Conservation (phyloP, 768 basidiomycete genomes). For the Sutorius australiensis region DNA sequence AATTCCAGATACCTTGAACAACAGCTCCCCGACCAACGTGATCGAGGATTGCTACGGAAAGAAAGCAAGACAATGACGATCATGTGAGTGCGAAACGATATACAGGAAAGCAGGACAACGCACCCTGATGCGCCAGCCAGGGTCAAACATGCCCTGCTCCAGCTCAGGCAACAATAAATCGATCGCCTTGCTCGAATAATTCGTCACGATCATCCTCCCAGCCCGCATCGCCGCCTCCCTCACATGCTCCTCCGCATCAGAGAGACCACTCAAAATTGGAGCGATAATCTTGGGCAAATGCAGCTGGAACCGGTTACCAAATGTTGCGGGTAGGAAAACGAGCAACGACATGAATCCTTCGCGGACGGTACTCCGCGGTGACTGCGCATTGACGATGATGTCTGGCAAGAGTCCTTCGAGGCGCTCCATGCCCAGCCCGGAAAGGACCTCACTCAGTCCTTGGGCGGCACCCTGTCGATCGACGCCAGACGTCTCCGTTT, state of each 20-base stretch:
- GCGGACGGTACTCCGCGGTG: conserved; percentile 83
- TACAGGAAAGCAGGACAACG: conserved; percentile 31
- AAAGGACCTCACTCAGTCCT: conserved; percentile 91
- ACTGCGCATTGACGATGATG: conserved; percentile 88
- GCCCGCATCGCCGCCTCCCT: conserved; percentile 97
- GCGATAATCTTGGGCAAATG: conserved; percentile 92
- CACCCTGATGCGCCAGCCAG: conserved; percentile 92
- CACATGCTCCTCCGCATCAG: conserved; percentile 92
- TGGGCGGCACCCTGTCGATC: conserved; percentile 98
- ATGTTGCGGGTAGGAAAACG: conserved; percentile 92
- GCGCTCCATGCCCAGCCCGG: conserved; percentile 96
- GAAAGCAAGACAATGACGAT: no score
- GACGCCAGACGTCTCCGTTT: conserved; percentile 90
- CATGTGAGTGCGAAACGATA: background rate
- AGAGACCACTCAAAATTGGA: conserved; percentile 87
- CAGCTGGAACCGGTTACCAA: conserved; percentile 94
- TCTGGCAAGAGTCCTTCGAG: conserved; percentile 92
- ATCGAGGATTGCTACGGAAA: conserved; percentile 83
- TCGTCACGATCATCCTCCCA: conserved; percentile 96
- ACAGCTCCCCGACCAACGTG: conserved; percentile 88
- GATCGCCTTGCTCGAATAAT: conserved; percentile 88
- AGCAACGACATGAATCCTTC: conserved; percentile 99
- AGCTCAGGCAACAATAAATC: conserved; percentile 92
- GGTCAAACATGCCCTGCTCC: conserved; percentile 92
- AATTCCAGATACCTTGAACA: conserved; percentile 97